phyloP scores from a whole-genome alignment of 148 eudicot genomes.

The Rhododendron griersonianum region DNA sequence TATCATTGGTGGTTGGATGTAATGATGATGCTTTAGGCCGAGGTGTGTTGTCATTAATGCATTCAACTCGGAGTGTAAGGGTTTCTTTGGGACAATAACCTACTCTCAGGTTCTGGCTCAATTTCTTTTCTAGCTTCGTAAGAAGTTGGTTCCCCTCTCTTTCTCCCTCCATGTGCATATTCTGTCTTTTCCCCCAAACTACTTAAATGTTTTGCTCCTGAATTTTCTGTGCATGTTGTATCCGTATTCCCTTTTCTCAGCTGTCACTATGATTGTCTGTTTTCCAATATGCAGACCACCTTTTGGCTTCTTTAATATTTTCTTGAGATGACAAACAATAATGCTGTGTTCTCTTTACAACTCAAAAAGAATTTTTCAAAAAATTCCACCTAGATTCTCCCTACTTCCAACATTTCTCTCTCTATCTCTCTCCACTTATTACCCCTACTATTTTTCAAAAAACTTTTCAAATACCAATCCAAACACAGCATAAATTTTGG shows the following conservation, averaged over 20 bases:
- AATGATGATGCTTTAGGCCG: background rate
- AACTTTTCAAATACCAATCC: no score
- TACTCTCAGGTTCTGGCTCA: background rate
- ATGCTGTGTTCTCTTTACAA: no score
- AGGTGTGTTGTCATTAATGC: background rate
- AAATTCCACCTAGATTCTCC: no score
- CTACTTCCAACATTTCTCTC: no score
- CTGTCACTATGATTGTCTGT: background rate
- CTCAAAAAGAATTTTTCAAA: no score
- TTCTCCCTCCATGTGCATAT: background rate
- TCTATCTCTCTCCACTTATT: no score
- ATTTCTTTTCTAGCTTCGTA: background rate
- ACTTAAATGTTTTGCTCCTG: background rate
- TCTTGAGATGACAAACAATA: background rate
- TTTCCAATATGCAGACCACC: background rate
- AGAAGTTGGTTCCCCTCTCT: background rate
- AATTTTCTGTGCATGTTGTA: background rate
- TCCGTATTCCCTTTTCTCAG: background rate
- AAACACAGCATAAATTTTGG: no score
- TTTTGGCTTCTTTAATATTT: background rate
- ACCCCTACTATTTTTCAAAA: no score
- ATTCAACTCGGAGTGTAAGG: background rate
- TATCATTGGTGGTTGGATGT: conserved; percentile 4
- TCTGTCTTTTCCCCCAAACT: background rate
- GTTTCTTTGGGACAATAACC: background rate